Evolutionary conservation across 106 monocot species (phyloP), one percentile per base, ranked within the genome.

Genomic region (Allium sativum): DNA sequence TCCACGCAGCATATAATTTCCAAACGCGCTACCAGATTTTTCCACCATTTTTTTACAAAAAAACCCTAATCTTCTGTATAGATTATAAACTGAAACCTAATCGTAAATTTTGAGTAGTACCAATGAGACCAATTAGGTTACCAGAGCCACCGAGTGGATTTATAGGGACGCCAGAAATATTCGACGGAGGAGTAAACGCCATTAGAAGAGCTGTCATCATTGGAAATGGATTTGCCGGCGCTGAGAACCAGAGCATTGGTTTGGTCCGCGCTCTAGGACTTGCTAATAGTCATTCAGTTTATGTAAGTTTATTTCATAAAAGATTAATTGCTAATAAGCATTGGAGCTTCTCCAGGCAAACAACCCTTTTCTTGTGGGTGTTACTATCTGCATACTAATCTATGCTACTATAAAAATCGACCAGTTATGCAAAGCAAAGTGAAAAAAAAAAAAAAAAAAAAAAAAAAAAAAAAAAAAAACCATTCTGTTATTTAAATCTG

Each of bases 221-320:
- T 64, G 92, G 88, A 2, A 99, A 99, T 65, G 98, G 92, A 10
- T 82, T 81, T 55, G 61, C 92, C 52, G 88, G 88, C 15, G 80
- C 88, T 3, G 98, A 99, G 88, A 99, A 77, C 73, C 98, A 99
- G 80, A 73, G 92, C 74, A 40, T 88, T 51, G 98, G 98, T 11
- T 51, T 99, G 70, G 78, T 92, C 58, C 92, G 92, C 45, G 98
- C 98, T 44, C 81, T 94, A 44, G 98, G 98, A 8, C 78, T 92
- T n/a, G 58, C 80, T 18, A 88, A 88, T 20, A 70, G 68, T 10
- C 72, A 78, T 11, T 69, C 80, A 8, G 47, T 92, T 21, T 92
- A 88, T 48, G 98, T 99, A 56, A 76, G 67, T 44, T 56, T 60
- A 8, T 61, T 45, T 19, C 9, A 12, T 56, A 3, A 21, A 19